These are phyloP conservation scores for Triglochin maritima DNA, from an alignment of 106 monocot genomes.

Conservation along the genomic window DNA sequence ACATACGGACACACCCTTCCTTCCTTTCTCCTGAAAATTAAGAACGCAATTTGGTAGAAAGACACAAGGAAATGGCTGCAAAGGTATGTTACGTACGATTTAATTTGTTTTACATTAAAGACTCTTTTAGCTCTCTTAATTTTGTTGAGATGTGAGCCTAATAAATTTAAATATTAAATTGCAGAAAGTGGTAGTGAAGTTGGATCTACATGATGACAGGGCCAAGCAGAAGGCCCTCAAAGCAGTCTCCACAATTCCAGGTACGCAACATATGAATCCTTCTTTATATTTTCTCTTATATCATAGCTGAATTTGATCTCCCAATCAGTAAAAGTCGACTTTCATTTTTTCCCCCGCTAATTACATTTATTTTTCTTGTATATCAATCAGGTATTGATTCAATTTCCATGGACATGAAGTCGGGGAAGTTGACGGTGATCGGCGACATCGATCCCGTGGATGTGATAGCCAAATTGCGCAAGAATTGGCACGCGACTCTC, in stretches of 20 bases:
- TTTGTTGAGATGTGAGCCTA: too few species aligned
- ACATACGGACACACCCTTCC: too few species aligned
- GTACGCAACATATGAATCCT: background rate
- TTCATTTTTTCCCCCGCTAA: too few species aligned
- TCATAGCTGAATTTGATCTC: too few species aligned
- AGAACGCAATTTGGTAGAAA: too few species aligned
- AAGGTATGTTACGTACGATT: too few species aligned
- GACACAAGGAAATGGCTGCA: too few species aligned
- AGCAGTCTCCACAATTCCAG: slow-evolving; percentile 14
- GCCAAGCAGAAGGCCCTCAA: slow-evolving; percentile 25
- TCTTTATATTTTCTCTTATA: background rate
- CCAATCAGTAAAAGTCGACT: too few species aligned
- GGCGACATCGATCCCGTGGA: background rate
- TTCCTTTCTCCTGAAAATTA: too few species aligned
- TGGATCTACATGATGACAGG: slow-evolving; percentile 23
- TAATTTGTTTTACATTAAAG: too few species aligned
- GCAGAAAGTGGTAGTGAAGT: slow-evolving; percentile 23
- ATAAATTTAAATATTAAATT: background rate
- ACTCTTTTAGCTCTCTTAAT: background rate
- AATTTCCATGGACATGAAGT: slow-evolving; percentile 1
- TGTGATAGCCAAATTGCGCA: background rate
- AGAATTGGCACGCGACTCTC: background rate
- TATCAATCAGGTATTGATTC: slow-evolving; percentile 2
- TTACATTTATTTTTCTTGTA: too few species aligned
- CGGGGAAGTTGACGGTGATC: background rate